Evolutionary conservation across 139 green algal species (phyloP).

Genomic region (Chlamydomonas sphaeroides): DNA sequence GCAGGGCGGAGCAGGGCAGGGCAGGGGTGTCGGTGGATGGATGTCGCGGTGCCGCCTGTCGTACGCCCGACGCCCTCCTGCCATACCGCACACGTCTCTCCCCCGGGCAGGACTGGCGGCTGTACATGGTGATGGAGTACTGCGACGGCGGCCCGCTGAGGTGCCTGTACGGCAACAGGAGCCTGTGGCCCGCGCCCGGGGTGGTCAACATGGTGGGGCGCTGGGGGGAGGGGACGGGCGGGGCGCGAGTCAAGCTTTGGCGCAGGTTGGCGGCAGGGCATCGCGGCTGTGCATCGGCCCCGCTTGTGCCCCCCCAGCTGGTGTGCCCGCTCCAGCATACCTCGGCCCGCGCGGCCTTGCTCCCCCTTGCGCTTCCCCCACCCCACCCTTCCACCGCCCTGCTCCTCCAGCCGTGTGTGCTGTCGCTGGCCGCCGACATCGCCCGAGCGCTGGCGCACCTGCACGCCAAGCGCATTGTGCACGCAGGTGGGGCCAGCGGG

Average conservation of each 20-base stretch:
- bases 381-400: too few species aligned
- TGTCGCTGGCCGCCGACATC: slow-evolving; percentile 34
- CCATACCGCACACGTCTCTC: neutral
- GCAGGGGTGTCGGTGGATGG: neutral
- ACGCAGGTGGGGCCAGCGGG: slow-evolving; percentile 63
- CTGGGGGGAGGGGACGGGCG: too few species aligned
- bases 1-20: too few species aligned
- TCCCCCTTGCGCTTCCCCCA: too few species aligned
- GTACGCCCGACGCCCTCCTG: neutral
- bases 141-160: slow-evolving; percentile 11
- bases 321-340: too few species aligned
- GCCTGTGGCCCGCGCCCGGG: neutral
- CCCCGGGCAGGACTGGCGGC: slow-evolving; percentile 38
- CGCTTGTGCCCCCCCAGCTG: too few species aligned
- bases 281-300: too few species aligned
- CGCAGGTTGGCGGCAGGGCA: too few species aligned
- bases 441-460: slow-evolving; percentile 58
- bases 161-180: neutral
- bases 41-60: neutral
- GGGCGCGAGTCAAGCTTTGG: neutral
- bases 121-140: slow-evolving; percentile 59
- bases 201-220: slow-evolving; percentile 4
- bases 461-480: slow-evolving; percentile 62
- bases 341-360: too few species aligned
- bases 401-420: neutral